phyloP scores from a whole-genome alignment of 441 rosid species.

The Pelargonium citronellum region DNA sequence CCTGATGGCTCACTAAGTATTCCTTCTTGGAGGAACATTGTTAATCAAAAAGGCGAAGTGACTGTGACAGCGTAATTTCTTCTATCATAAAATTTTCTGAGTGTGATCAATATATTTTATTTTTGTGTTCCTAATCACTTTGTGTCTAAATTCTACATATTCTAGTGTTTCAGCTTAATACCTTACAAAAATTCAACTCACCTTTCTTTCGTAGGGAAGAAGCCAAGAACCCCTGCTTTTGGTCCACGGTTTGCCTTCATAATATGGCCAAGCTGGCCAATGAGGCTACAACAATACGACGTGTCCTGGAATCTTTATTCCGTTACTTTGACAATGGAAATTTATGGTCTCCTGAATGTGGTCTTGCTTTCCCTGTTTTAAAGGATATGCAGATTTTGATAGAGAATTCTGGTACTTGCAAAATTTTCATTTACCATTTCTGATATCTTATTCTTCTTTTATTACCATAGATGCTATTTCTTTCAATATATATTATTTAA shows the following conservation, averaged over 20 bases:
- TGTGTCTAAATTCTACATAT: conserved; percentile 10
- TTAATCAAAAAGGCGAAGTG: conserved; percentile 73
- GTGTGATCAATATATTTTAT: conserved; percentile 11
- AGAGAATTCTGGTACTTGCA: conserved; percentile 65
- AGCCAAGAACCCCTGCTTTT: conserved; percentile 68
- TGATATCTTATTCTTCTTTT: not conserved
- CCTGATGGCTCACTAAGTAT: conserved; percentile 38
- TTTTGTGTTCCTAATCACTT: conserved; percentile 7
- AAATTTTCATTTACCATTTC: not conserved
- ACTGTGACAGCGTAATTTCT: conserved; percentile 57
- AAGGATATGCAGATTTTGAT: conserved; percentile 63
- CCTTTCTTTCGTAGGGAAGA: conserved; percentile 43
- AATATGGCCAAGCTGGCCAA: conserved; percentile 80
- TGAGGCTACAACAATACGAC: conserved; percentile 81
- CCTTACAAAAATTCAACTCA: conserved; percentile 18
- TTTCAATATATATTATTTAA: conserved; percentile 14
- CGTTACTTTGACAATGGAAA: conserved; percentile 65
- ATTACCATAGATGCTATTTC: not conserved
- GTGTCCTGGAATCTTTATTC: conserved; percentile 84
- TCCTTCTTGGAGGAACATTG: conserved; percentile 74
- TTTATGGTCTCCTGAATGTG: conserved; percentile 69
- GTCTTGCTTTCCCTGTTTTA: conserved; percentile 70
- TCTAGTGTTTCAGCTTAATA: conserved; percentile 2
- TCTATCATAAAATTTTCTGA: conserved; percentile 24
- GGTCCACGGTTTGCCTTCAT: conserved; percentile 74